These are phyloP conservation scores for Cryptosporidium xiaoi DNA, from an alignment of 169 alveolate species.

Conservation along the genomic window DNA sequence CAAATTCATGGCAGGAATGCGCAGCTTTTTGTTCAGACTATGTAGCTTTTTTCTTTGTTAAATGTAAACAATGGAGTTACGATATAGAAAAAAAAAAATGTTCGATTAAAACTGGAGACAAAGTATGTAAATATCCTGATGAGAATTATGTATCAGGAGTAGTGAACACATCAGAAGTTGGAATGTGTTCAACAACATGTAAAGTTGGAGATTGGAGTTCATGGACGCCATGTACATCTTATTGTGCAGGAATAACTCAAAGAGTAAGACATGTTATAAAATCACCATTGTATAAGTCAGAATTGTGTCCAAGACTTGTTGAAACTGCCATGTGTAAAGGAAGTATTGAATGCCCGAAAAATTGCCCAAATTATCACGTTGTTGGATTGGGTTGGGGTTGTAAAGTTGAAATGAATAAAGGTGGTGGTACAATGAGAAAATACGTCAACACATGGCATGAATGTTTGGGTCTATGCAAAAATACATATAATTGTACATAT, in stretches of 20 bases:
- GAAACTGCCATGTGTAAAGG: slow-evolving; percentile 74
- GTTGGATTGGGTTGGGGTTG: slow-evolving; percentile 75
- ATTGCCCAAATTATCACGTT: slow-evolving; percentile 71
- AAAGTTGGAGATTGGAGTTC: slow-evolving; percentile 75
- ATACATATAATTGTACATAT: slow-evolving; percentile 55
- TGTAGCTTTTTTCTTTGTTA: slow-evolving; percentile 43
- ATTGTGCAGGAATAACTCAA: slow-evolving; percentile 74
- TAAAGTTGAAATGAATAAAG: slow-evolving; percentile 64
- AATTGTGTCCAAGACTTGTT: slow-evolving; percentile 52
- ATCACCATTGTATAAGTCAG: slow-evolving; percentile 64
- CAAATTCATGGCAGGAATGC: slow-evolving; percentile 63
- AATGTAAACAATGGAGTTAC: slow-evolving; percentile 68
- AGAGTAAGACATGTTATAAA: slow-evolving; percentile 75
- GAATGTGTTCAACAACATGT: slow-evolving; percentile 61
- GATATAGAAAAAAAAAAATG: slow-evolving; percentile 56
- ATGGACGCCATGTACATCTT: slow-evolving; percentile 58
- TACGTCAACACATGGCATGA: slow-evolving; percentile 73
- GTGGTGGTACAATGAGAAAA: slow-evolving; percentile 73
- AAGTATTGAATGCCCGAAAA: slow-evolving; percentile 63
- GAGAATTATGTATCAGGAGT: slow-evolving; percentile 59
- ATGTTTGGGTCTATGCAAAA: slow-evolving; percentile 63
- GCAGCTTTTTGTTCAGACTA: slow-evolving; percentile 57
- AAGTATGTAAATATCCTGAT: slow-evolving; percentile 56
- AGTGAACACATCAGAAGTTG: slow-evolving; percentile 43
- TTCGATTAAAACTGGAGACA: slow-evolving; percentile 44